A percentile compares a stretch with the other conserved stretches of the same genome.
Conservation (phyloP, 2,329 filamentous ascomycete genomes). For the Phyllosticta ampelicida region DNA sequence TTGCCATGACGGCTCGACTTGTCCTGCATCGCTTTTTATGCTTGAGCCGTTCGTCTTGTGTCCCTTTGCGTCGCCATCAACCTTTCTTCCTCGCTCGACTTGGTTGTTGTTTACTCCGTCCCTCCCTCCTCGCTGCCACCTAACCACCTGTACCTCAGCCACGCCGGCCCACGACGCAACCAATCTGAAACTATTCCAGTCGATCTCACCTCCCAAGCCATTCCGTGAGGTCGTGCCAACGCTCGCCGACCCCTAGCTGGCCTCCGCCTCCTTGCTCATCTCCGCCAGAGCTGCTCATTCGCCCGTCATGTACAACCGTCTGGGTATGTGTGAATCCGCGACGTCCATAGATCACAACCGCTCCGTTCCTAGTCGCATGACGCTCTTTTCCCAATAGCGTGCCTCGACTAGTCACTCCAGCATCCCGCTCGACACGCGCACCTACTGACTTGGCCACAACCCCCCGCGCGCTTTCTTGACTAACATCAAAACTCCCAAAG, state of each 20-base stretch:
- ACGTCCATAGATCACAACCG: neutral
- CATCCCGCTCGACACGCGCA: neutral
- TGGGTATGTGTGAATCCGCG: neutral
- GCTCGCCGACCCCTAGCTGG: neutral
- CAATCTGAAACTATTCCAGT: neutral
- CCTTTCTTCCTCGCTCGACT: too few relatives aligned
- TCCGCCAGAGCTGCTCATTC: neutral
- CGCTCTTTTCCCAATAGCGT: neutral
- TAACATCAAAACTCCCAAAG: neutral
- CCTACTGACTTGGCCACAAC: neutral
- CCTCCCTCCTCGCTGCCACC: neutral
- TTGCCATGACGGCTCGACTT: too few relatives aligned
- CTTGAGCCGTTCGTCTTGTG: too few relatives aligned
- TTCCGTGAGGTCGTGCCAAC: neutral
- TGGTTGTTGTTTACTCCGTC: too few relatives aligned
- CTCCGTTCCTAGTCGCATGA: neutral
- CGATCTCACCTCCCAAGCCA: neutral
- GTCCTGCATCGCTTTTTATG: too few relatives aligned
- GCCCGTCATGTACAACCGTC: neutral
- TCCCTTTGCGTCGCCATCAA: too few relatives aligned
- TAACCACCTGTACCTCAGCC: neutral
- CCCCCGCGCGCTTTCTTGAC: neutral
- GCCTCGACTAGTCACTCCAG: neutral
- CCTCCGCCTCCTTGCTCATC: neutral
- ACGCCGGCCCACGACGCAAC: neutral